These are phyloP conservation scores for Triangularia verruculosa DNA, from an alignment of 2,329 filamentous ascomycete species.

Conservation along the genomic window DNA sequence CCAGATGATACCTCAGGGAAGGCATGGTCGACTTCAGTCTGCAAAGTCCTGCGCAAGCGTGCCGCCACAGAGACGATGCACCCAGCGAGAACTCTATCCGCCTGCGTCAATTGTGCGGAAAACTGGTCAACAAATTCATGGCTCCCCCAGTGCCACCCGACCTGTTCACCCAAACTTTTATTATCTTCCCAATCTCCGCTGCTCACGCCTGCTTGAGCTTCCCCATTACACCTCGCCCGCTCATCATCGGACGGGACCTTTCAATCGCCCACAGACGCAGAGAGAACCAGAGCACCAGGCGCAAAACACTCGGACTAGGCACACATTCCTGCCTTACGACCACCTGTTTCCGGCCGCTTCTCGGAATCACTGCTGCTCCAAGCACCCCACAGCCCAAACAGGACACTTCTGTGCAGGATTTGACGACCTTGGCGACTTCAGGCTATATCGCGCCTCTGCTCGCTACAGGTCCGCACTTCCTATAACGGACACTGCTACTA, in stretches of 20 bases:
- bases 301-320: neutral
- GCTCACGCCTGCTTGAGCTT: neutral
- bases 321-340: neutral
- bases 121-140: slow-evolving; percentile 2
- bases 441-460: slow-evolving; percentile 24
- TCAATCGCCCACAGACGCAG: neutral
- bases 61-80: slow-evolving; percentile 1
- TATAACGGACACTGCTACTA: slow-evolving; percentile 21
- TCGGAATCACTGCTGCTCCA: neutral
- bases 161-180: neutral
- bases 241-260: neutral
- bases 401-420: neutral
- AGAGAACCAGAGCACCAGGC: neutral
- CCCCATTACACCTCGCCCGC: neutral
- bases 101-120: slow-evolving; percentile 28
- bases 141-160: neutral
- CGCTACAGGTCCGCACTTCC: slow-evolving; percentile 25
- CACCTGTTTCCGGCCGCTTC: neutral
- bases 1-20: neutral
- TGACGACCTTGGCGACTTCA: slow-evolving; percentile 21
- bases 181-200: neutral
- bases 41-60: neutral
- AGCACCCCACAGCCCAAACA: slow-evolving; percentile 4
- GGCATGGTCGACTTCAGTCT: neutral
- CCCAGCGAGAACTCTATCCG: neutral